These are phyloP conservation scores for Holtermannia corniformis DNA, from an alignment of 768 basidiomycete species.

Conservation along the genomic window DNA sequence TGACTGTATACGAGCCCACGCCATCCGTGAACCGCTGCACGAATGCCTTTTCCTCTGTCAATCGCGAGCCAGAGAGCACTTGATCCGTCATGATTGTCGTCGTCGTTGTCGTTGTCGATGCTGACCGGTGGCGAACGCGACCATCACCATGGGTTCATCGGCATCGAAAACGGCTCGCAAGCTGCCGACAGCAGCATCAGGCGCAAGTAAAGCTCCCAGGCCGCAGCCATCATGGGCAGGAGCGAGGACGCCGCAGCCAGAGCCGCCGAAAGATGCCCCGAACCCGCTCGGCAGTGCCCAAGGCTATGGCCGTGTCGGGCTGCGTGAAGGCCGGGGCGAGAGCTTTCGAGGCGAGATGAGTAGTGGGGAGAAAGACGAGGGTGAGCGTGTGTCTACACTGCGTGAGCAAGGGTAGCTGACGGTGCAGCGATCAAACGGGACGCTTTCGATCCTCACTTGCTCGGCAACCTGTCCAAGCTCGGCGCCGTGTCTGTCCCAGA, in stretches of 20 bases:
- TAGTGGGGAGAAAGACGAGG: constrained; percentile 36
- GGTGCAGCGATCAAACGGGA: constrained; percentile 29
- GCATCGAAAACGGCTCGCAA: constrained; percentile 31
- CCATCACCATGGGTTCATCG: constrained; percentile 28
- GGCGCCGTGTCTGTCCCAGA: constrained; percentile 37
- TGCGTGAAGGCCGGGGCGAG: constrained; percentile 4
- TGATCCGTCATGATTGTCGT: constrained; percentile 28
- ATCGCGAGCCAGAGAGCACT: constrained; percentile 21
- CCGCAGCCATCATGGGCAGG: constrained; percentile 20
- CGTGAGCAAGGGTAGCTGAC: neutral
- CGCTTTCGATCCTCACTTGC: constrained; percentile 38
- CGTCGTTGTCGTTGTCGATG: too few species aligned
- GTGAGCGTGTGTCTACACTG: constrained; percentile 10
- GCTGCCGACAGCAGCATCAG: constrained; percentile 25
- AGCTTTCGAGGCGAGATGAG: constrained; percentile 14
- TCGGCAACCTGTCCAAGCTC: constrained; percentile 31
- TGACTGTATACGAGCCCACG: constrained; percentile 33
- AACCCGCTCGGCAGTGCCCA: constrained; percentile 4
- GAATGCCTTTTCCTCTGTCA: constrained; percentile 39
- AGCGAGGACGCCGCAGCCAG: constrained; percentile 19
- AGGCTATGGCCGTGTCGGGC: constrained; percentile 2
- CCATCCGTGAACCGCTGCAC: constrained; percentile 39
- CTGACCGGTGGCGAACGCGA: neutral
- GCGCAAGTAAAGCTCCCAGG: neutral
- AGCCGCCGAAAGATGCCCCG: neutral